Conservation (phyloP, 2,329 filamentous ascomycete genomes). For the Fusarium beomiforme region DNA sequence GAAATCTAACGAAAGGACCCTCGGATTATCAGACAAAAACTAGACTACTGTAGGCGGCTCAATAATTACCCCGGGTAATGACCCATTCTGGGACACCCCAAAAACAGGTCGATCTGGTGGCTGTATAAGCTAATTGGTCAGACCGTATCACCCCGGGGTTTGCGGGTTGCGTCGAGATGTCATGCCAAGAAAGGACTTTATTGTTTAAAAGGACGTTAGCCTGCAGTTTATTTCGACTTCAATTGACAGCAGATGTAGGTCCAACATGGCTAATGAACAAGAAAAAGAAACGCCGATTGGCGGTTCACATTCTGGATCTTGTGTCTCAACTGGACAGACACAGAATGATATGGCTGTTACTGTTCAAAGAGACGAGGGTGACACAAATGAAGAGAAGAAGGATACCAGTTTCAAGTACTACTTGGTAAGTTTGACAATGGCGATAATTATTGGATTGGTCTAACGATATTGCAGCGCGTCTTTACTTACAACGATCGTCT, state of each 20-base stretch:
- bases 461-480: conserved; percentile 43
- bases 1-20: neutral
- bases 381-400: conserved; percentile 18
- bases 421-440: conserved; percentile 20
- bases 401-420: conserved; percentile 42
- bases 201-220: neutral
- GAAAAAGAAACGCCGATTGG: conserved; percentile 3
- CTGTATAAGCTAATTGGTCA: conserved; percentile 25
- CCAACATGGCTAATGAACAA: conserved; percentile 1
- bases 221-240: neutral
- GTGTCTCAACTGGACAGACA: neutral
- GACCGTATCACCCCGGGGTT: conserved; percentile 19
- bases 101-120: neutral
- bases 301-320: neutral
- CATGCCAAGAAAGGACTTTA: conserved; percentile 11
- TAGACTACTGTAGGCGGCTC: conserved; percentile 6
- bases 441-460: no score
- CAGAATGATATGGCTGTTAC: conserved; percentile 7
- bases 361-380: neutral
- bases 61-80: conserved; percentile 9
- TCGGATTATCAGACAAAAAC: conserved; percentile 5
- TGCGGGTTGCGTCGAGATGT: conserved; percentile 14
- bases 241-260: neutral
- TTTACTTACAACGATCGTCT: conserved; percentile 52
- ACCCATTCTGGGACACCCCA: neutral